Evolutionary conservation across 2,329 filamentous ascomycete genomes (phyloP).

Genomic region (Talaromyces marneffei): DNA sequence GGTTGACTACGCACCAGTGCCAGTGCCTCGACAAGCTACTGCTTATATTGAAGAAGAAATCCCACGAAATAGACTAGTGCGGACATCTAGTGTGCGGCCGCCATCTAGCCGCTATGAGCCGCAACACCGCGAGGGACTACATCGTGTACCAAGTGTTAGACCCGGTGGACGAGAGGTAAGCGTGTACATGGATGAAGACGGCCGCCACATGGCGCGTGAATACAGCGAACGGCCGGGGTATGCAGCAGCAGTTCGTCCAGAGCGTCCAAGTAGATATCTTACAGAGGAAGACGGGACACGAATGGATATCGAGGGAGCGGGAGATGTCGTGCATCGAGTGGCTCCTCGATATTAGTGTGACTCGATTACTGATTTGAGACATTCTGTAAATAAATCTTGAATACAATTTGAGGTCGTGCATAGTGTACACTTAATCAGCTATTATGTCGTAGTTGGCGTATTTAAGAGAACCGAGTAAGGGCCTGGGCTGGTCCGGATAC

Average conservation of each 20-base stretch:
- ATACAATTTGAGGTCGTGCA: background rate
- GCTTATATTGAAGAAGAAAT: conserved; percentile 60
- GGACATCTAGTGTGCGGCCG: conserved; percentile 56
- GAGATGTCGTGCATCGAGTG: conserved; percentile 28
- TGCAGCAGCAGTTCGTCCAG: conserved; percentile 29
- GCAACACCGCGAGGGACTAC: conserved; percentile 31
- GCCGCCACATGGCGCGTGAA: conserved; percentile 39
- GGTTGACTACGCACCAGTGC: conserved; percentile 32
- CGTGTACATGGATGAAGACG: conserved; percentile 38
- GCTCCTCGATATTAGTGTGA: conserved; percentile 29
- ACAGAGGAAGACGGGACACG: conserved; percentile 30
- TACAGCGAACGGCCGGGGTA: conserved; percentile 43
- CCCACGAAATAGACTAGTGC: conserved; percentile 51
- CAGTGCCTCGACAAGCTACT: conserved; percentile 23
- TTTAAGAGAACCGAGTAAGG: background rate
- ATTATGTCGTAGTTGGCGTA: background rate
- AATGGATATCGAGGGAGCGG: conserved; percentile 26
- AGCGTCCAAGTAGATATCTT: conserved; percentile 32
- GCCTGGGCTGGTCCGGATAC: background rate
- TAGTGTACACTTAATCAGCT: background rate
- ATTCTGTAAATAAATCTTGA: background rate
- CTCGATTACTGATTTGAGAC: background rate
- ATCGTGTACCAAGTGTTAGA: conserved; percentile 39
- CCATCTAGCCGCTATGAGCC: conserved; percentile 38
- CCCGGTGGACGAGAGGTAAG: conserved; percentile 40